These are phyloP conservation scores for Dissophora ornata DNA, from an alignment of 192 early-diverging fungal genomes.

Conservation along the genomic window DNA sequence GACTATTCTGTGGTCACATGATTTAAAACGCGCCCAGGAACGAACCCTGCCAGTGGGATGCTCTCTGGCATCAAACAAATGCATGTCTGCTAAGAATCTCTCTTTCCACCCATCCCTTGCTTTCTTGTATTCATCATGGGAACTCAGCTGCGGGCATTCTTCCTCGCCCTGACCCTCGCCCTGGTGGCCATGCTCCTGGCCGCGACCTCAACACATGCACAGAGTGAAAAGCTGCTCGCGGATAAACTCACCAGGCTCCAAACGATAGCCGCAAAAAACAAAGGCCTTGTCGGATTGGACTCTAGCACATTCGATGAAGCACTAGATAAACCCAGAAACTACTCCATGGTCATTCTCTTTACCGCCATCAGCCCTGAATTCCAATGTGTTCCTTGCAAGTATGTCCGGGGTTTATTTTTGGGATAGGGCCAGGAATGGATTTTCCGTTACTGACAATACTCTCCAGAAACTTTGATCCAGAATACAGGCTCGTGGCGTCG, in stretches of 20 bases:
- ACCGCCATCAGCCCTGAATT: constrained; percentile 73
- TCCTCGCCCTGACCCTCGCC: neutral
- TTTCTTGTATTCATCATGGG: too few relatives aligned
- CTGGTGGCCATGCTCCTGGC: constrained; percentile 11
- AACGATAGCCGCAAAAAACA: constrained; percentile 22
- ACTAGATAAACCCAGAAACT: constrained; percentile 74
- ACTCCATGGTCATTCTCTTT: constrained; percentile 72
- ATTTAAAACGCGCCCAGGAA: too few relatives aligned
- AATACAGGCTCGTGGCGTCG: constrained; percentile 69
- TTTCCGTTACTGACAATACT: too few relatives aligned
- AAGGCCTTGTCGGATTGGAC: constrained; percentile 66
- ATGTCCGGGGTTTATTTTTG: too few relatives aligned
- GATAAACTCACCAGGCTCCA: constrained; percentile 36
- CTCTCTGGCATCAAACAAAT: too few relatives aligned
- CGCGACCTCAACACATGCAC: neutral
- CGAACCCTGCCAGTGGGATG: too few relatives aligned
- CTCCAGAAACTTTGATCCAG: constrained; percentile 78
- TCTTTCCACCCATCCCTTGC: too few relatives aligned
- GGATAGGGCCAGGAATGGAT: too few relatives aligned
- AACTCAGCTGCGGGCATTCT: neutral
- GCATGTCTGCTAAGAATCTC: too few relatives aligned
- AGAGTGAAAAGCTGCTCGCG: neutral
- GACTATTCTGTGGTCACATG: too few relatives aligned
- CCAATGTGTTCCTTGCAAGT: constrained; percentile 82
- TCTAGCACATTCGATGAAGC: constrained; percentile 65